Evolutionary conservation across 805 yeast species (phyloP).

Genomic region (Citeromyces matritensis): DNA sequence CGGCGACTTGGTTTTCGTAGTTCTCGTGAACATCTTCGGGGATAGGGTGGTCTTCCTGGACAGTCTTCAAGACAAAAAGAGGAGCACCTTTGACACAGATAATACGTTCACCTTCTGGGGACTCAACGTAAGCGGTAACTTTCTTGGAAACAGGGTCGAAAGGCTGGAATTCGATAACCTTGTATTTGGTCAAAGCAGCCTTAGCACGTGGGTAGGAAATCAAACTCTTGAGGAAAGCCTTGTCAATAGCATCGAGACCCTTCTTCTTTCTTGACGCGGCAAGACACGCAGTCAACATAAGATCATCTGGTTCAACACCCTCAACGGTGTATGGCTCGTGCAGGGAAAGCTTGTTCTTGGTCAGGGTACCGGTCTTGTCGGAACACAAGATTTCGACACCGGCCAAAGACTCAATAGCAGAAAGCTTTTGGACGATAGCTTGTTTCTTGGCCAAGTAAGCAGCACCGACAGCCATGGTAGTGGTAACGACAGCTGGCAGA

Average conservation of each 20-base stretch:
- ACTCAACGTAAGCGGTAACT: slow-evolving; percentile 88
- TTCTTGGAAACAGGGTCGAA: slow-evolving; percentile 97
- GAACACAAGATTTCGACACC: slow-evolving; percentile 98
- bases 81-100: slow-evolving; percentile 98
- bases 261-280: slow-evolving; percentile 97
- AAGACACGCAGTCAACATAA: slow-evolving; percentile 94
- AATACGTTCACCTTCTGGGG: slow-evolving; percentile 91
- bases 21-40: slow-evolving; percentile 89
- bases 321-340: slow-evolving; percentile 97
- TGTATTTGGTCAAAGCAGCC: slow-evolving; percentile 84
- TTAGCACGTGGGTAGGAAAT: slow-evolving; percentile 84
- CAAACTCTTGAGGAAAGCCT: slow-evolving; percentile 89
- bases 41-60: slow-evolving; percentile 92
- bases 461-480: slow-evolving; percentile 99
- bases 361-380: slow-evolving; percentile 95
- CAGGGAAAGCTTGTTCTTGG: slow-evolving; percentile 91
- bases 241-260: slow-evolving; percentile 96
- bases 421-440: slow-evolving; percentile 92
- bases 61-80: slow-evolving; percentile 90
- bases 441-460: slow-evolving; percentile 95
- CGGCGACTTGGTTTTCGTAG: slow-evolving; percentile 95
- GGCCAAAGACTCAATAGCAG: slow-evolving; percentile 94
- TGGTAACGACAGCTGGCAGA: slow-evolving; percentile 96
- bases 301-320: slow-evolving; percentile 91
- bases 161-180: slow-evolving; percentile 91